A percentile compares a stretch with the other conserved stretches of the same genome.
Conservation (phyloP, 2,329 filamentous ascomycete genomes). For the Aspergillus sp. region DNA sequence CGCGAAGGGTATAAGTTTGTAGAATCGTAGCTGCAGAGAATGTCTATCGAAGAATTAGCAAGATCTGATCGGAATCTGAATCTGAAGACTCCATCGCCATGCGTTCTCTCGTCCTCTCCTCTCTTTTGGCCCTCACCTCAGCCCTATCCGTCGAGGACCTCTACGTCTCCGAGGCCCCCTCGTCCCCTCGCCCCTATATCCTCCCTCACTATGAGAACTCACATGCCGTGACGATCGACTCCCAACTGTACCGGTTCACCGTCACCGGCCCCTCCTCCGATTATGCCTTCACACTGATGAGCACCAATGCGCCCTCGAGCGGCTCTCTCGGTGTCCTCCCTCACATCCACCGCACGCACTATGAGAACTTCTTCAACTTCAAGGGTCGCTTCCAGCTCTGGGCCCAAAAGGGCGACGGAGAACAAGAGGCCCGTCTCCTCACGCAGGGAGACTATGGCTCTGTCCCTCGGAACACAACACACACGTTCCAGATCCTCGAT, state of each 20-base stretch:
- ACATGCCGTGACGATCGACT: conserved; percentile 37
- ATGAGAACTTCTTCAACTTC: conserved; percentile 52
- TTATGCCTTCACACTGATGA: conserved; percentile 49
- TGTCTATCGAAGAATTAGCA: not conserved
- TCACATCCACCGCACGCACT: conserved; percentile 46
- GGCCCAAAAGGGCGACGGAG: conserved; percentile 37
- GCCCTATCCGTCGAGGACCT: conserved; percentile 22
- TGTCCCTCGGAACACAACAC: conserved; percentile 49
- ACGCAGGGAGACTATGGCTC: conserved; percentile 50
- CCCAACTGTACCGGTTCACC: conserved; percentile 45
- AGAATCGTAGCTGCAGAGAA: not conserved
- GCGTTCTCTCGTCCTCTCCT: conserved; percentile 8
- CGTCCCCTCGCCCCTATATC: conserved; percentile 38
- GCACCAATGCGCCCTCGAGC: conserved; percentile 45
- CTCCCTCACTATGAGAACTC: conserved; percentile 36
- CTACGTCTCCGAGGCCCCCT: conserved; percentile 33
- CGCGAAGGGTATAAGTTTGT: not conserved
- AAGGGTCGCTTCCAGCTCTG: conserved; percentile 51
- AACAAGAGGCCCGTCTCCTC: conserved; percentile 44
- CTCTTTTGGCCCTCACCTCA: conserved; percentile 8
- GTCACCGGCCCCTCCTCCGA: conserved; percentile 50
- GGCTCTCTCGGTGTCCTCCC: conserved; percentile 45
- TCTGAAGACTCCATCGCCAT: not conserved
- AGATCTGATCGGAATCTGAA: not conserved
- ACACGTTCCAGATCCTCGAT: conserved; percentile 53